These are phyloP conservation scores for Pulveroboletus ravenelii DNA, from an alignment of 768 basidiomycete species.

Conservation along the genomic window DNA sequence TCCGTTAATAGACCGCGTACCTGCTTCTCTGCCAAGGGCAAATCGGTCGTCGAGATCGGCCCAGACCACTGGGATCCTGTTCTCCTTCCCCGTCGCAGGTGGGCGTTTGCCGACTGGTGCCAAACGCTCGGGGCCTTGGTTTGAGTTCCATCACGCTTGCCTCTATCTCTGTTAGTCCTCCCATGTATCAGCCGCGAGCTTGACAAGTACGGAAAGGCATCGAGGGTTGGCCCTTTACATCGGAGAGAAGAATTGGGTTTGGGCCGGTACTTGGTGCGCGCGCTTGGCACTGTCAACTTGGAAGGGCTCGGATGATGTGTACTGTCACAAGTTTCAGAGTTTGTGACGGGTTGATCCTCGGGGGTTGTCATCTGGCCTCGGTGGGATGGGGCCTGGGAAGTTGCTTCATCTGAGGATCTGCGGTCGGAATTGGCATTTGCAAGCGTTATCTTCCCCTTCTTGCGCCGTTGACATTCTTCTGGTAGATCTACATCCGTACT, in stretches of 20 bases:
- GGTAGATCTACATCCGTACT: slow-evolving; percentile 25
- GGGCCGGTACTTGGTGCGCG: slow-evolving; percentile 30
- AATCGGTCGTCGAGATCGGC: slow-evolving; percentile 16
- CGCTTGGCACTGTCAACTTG: slow-evolving; percentile 17
- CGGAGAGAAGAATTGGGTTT: slow-evolving; percentile 8
- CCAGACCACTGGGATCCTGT: slow-evolving; percentile 10
- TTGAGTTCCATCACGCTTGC: slow-evolving; percentile 8
- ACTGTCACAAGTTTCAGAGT: slow-evolving; percentile 3
- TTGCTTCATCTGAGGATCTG: slow-evolving; percentile 16
- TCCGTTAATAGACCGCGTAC: slow-evolving; percentile 29
- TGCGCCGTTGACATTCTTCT: slow-evolving; percentile 21
- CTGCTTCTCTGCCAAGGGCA: slow-evolving; percentile 25
- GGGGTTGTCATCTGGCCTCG: slow-evolving; percentile 1
- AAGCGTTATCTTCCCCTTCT: slow-evolving; percentile 29
- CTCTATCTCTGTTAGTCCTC: slow-evolving; percentile 6
- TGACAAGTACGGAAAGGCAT: slow-evolving; percentile 19
- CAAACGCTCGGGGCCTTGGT: slow-evolving; percentile 1
- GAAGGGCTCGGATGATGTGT: slow-evolving; percentile 1
- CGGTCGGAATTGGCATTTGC: slow-evolving; percentile 6
- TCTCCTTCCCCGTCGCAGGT: neutral
- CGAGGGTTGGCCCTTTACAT: slow-evolving; percentile 16
- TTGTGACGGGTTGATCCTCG: slow-evolving; percentile 4
- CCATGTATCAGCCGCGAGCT: slow-evolving; percentile 9
- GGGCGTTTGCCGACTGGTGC: slow-evolving; percentile 2
- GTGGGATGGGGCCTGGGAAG: slow-evolving; percentile 5